phyloP scores from a whole-genome alignment of 208 protist genomes.

The Naegleria fowleri region DNA sequence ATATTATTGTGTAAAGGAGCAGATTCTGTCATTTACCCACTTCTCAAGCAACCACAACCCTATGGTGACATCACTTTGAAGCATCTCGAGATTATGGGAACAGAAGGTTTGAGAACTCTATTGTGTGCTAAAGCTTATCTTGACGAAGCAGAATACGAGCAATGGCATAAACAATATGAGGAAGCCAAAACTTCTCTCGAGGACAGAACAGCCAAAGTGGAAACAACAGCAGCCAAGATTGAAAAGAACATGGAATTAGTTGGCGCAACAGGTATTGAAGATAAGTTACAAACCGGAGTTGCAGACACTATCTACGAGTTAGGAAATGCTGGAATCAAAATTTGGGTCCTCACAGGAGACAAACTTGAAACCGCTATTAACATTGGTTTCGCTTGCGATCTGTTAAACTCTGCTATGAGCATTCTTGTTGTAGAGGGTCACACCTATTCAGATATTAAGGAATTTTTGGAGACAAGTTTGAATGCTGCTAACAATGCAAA shows the following conservation, averaged over 20 bases:
- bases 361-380: constrained; percentile 96
- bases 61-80: constrained; percentile 36
- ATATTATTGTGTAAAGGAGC: constrained; percentile 67
- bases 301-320: constrained; percentile 80
- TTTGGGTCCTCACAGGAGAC: constrained; percentile 97
- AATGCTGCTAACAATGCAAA: not conserved
- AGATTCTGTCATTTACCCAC: constrained; percentile 61
- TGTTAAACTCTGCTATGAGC: constrained; percentile 54
- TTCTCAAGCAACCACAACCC: constrained; percentile 45
- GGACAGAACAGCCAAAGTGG: constrained; percentile 54
- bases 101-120: constrained; percentile 64
- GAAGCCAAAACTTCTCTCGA: constrained; percentile 57
- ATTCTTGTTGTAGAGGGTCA: constrained; percentile 21
- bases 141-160: constrained; percentile 50
- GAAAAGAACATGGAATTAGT: constrained; percentile 78
- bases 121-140: constrained; percentile 59
- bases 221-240: constrained; percentile 57
- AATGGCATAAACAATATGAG: constrained; percentile 60
- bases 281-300: constrained; percentile 87
- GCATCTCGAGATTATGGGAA: constrained; percentile 51
- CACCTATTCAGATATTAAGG: constrained; percentile 38
- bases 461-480: not conserved
- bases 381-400: constrained; percentile 64
- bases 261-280: constrained; percentile 85
- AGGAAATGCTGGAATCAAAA: constrained; percentile 67